Evolutionary conservation across 2,329 filamentous ascomycete genomes (phyloP), one percentile per base, ranked within the genome.

Genomic region (Lasiodiplodia gonubiensis): DNA sequence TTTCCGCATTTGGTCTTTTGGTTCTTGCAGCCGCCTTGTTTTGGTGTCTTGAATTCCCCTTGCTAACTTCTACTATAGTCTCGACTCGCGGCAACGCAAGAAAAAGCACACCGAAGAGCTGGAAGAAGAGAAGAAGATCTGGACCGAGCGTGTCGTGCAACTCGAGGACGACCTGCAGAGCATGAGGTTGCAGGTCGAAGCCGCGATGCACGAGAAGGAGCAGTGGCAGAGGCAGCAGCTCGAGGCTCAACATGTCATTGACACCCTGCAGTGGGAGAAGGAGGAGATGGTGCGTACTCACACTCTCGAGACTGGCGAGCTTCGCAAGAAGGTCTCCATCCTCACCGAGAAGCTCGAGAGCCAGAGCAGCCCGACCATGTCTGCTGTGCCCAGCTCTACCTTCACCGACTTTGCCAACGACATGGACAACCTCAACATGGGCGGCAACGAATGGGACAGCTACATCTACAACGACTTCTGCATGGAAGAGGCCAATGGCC

Each of bases 21-120:
- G 91, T 87, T 70, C 73, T 70, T 74, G 72, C 72, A 70, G 71
- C 68, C 67, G 72, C 72, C 71, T 70, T 69, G 69, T 72, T 61
- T 75, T 75, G 72, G 76, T 73, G 71, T 72, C 72, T 49, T 69
- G 70, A 67, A 71, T 72, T 48, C 59, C 72, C 70, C 67, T 60
- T 68, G 78, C 79, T 80, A 79, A 80, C 78, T 66, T 74, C 8
- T 69, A 68, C 21, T 39, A 74, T 71, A 97, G 93, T 72, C 91
- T 99, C 74, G 94, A 98, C 82, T 98, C 95, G 53, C 89, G 95
- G 72, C 94, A 98, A 80, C 90, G 95, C 74, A 99, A 98, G 86
- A 98, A 98, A 88, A 91, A 93, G 82, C 94, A 98, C 82, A 98
- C 95, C 39, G 95, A 98, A 82, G 90, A 95, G 74, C 88, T 98